phyloP scores from a whole-genome alignment of 1,284 basidiomycete species.

The Neonothopanus nambi region DNA sequence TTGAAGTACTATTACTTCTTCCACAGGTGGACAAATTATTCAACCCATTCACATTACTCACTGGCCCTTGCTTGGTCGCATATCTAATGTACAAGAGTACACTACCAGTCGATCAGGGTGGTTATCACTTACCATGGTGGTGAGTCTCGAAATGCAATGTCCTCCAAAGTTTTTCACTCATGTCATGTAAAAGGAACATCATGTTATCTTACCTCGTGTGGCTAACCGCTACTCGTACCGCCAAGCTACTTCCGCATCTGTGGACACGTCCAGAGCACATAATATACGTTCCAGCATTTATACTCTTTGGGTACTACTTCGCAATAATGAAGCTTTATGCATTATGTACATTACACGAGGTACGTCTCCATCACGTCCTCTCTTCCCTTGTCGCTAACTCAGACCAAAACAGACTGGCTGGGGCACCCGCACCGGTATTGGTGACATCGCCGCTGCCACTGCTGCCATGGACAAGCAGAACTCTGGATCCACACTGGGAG shows the following conservation, averaged over 20 bases:
- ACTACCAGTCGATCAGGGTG: conserved; percentile 64
- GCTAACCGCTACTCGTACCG: conserved; percentile 81
- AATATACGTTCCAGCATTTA: conserved; percentile 90
- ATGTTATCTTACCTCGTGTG: conserved; percentile 75
- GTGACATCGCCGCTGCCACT: conserved; percentile 73
- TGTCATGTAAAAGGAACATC: conserved; percentile 60
- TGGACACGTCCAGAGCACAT: conserved; percentile 85
- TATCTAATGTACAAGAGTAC: conserved; percentile 81
- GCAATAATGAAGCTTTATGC: conserved; percentile 88
- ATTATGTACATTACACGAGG: conserved; percentile 79
- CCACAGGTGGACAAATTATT: conserved; percentile 83
- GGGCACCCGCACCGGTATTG: conserved; percentile 90
- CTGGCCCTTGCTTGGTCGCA: conserved; percentile 78
- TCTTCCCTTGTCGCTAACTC: background rate
- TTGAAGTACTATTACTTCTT: background rate
- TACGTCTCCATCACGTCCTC: conserved; percentile 24
- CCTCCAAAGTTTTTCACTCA: too few relatives aligned
- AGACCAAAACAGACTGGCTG: conserved; percentile 66
- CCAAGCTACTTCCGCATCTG: conserved; percentile 86
- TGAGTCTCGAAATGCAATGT: conserved; percentile 37
- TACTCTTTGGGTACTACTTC: conserved; percentile 87
- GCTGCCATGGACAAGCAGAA: conserved; percentile 51
- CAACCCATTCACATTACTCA: conserved; percentile 86
- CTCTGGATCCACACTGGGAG: background rate
- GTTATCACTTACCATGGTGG: conserved; percentile 91